Conservation (phyloP, 2,329 filamentous ascomycete species). For the Trichoderma cornu-damae region DNA sequence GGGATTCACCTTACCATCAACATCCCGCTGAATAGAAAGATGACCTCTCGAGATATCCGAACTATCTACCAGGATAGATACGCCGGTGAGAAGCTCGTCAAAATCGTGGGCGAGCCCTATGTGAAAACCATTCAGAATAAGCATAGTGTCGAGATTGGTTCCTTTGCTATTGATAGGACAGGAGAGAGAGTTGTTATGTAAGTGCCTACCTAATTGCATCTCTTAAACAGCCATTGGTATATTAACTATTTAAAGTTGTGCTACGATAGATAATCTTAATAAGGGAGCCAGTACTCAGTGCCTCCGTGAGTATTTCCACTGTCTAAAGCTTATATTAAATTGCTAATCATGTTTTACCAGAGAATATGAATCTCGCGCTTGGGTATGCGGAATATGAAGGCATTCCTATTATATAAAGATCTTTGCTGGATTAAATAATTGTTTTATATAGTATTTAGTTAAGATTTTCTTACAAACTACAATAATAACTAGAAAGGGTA, state of each 20-base stretch:
- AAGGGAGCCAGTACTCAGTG: constrained; percentile 94
- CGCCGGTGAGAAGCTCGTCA: constrained; percentile 91
- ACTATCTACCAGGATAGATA: constrained; percentile 95
- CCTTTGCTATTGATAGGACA: constrained; percentile 40
- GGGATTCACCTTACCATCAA: constrained; percentile 90
- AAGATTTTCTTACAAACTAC: background rate
- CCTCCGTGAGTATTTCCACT: constrained; percentile 60
- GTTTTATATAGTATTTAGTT: background rate
- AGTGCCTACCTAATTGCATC: background rate
- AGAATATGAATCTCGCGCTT: constrained; percentile 92
- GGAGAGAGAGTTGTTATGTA: background rate
- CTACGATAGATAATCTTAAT: constrained; percentile 87
- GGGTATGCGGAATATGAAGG: constrained; percentile 86
- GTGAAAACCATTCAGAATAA: constrained; percentile 81
- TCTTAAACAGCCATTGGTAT: background rate
- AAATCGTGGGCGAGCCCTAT: constrained; percentile 81
- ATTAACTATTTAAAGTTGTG: constrained; percentile 39
- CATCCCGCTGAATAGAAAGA: constrained; percentile 77
- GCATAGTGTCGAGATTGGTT: constrained; percentile 90
- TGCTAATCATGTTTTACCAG: constrained; percentile 26
- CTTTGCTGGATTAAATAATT: constrained; percentile 15
- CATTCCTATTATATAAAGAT: constrained; percentile 66
- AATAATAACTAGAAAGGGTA: too few relatives aligned
- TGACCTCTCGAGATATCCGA: constrained; percentile 87
- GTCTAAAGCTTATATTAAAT: background rate